Conservation (phyloP, 306 rosid genomes). For the Luffa aegyptiaca region DNA sequence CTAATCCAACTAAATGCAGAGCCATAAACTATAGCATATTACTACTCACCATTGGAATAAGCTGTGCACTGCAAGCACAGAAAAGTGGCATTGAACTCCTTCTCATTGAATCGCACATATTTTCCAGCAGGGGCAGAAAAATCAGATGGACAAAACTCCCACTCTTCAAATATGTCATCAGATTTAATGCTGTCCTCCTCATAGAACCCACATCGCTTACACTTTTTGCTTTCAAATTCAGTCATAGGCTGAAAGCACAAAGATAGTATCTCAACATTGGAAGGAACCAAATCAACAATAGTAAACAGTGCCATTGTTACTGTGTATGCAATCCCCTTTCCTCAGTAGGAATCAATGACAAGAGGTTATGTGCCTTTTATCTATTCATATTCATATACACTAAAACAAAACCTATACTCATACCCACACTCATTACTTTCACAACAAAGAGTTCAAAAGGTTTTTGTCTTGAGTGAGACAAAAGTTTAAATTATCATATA, state of each 20-base stretch:
- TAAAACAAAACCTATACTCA: background rate
- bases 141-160: constrained; percentile 92
- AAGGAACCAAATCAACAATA: background rate
- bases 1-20: background rate
- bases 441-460: background rate
- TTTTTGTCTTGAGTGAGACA: background rate
- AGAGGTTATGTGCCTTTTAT: background rate
- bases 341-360: background rate
- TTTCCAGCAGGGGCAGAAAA: constrained; percentile 43
- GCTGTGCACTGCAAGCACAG: constrained; percentile 45
- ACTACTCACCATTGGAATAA: constrained; percentile 41
- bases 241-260: constrained; percentile 74
- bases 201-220: constrained; percentile 90
- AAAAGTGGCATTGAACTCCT: constrained; percentile 66
- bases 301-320: background rate
- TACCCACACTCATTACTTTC: background rate
- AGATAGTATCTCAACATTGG: constrained; percentile 14
- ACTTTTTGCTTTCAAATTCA: constrained; percentile 40
- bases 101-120: constrained; percentile 38
- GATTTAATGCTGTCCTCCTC: constrained; percentile 51
- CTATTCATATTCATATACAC: background rate
- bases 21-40: background rate
- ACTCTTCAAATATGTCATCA: constrained; percentile 70
- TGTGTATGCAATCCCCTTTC: background rate
- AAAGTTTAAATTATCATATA: background rate